Evolutionary conservation across 2,329 filamentous ascomycete genomes (phyloP).

Genomic region (Aspergillus sp.): DNA sequence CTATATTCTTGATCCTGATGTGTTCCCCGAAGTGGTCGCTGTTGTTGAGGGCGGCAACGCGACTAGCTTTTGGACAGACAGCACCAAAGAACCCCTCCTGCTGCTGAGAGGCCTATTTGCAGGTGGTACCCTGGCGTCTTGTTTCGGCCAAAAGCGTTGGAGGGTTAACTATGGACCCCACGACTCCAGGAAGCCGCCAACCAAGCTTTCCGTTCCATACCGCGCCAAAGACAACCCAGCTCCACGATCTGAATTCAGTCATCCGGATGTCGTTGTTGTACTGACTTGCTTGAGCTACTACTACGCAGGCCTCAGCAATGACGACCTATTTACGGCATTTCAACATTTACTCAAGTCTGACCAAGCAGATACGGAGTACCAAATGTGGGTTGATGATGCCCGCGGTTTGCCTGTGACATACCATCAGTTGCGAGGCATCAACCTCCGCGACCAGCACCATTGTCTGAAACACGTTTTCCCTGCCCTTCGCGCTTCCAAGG

Average conservation of each 20-base stretch:
- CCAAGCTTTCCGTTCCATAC: slow-evolving; percentile 59
- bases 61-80: slow-evolving; percentile 51
- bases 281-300: slow-evolving; percentile 60
- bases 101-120: slow-evolving; percentile 53
- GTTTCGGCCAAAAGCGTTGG: slow-evolving; percentile 60
- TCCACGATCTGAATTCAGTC: slow-evolving; percentile 60
- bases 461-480: slow-evolving; percentile 55
- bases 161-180: slow-evolving; percentile 65
- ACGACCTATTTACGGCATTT: slow-evolving; percentile 53
- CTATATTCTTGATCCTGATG: slow-evolving; percentile 47
- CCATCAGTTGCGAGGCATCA: slow-evolving; percentile 52
- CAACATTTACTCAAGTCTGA: slow-evolving; percentile 52
- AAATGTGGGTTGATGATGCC: slow-evolving; percentile 31
- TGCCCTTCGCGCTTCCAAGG: slow-evolving; percentile 52
- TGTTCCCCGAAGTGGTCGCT: slow-evolving; percentile 39
- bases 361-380: slow-evolving; percentile 52
- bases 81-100: slow-evolving; percentile 26
- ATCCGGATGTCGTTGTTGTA: slow-evolving; percentile 59
- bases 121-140: slow-evolving; percentile 54
- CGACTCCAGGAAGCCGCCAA: slow-evolving; percentile 48
- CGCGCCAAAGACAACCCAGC: slow-evolving; percentile 60
- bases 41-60: slow-evolving; percentile 34
- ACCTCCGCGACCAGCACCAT: slow-evolving; percentile 55
- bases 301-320: slow-evolving; percentile 54
- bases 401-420: slow-evolving; percentile 39